Percentiles rank a stretch among this genome's conserved stretches.
Evolutionary conservation across 306 rosid species (phyloP).

Genomic region (Corylus heterophylla): DNA sequence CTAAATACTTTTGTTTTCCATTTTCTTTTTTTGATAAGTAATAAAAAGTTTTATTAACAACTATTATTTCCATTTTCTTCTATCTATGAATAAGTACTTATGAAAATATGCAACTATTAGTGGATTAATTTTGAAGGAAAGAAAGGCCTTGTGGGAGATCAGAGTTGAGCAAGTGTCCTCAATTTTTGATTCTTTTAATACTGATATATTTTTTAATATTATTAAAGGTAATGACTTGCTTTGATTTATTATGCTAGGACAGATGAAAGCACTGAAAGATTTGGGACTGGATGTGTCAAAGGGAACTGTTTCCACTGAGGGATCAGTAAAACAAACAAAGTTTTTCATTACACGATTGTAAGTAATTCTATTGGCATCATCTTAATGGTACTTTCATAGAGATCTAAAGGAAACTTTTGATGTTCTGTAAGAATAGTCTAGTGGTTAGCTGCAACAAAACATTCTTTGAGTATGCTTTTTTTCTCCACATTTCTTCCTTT

Average conservation of each 20-base stretch:
- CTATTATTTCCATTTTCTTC: background rate
- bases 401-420: background rate
- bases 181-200: background rate
- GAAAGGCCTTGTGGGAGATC: background rate
- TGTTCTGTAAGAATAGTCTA: background rate
- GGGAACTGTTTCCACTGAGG: constrained; percentile 84
- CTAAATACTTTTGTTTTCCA: background rate
- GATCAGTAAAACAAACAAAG: constrained; percentile 70
- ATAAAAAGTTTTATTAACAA: too few relatives aligned
- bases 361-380: constrained; percentile 32
- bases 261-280: constrained; percentile 87
- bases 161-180: background rate
- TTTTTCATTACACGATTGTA: constrained; percentile 71
- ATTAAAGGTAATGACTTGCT: constrained; percentile 19
- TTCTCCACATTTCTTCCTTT: background rate
- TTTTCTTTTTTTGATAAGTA: background rate
- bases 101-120: background rate
- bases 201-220: constrained; percentile 6
- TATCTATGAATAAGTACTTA: background rate
- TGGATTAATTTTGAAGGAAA: background rate
- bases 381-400: background rate
- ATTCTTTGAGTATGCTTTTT: background rate
- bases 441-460: background rate
- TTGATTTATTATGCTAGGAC: constrained; percentile 36
- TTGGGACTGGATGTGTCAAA: constrained; percentile 92